Percentiles rank a stretch among this genome's conserved stretches.
These are phyloP conservation scores for Trypanosoma mega DNA, from an alignment of 208 protist species.

Conservation along the genomic window DNA sequence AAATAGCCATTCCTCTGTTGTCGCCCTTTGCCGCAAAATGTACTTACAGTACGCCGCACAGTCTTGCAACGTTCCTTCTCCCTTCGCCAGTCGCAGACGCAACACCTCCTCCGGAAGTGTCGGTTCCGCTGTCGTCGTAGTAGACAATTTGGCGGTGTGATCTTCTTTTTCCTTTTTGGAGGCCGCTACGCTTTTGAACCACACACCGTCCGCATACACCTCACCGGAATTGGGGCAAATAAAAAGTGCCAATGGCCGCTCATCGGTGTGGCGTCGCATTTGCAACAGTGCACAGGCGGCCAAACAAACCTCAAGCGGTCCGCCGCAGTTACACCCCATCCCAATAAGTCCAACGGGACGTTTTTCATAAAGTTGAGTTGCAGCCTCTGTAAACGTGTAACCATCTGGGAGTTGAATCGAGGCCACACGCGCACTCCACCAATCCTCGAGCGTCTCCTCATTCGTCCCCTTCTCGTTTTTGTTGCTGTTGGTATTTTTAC, in stretches of 20 bases:
- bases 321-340: conserved; percentile 18
- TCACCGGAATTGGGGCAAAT: conserved; percentile 23
- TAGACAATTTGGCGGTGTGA: too few relatives aligned
- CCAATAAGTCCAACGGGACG: not conserved
- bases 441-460: conserved; percentile 4
- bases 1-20: conserved; percentile 23
- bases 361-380: not conserved
- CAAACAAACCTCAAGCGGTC: conserved; percentile 19
- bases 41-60: conserved; percentile 3
- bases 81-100: not conserved
- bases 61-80: not conserved
- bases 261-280: conserved; percentile 12
- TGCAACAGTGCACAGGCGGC: conserved; percentile 10
- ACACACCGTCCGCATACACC: conserved; percentile 8
- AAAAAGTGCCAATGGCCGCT: conserved; percentile 10
- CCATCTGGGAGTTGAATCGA: conserved; percentile 12
- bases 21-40: not conserved
- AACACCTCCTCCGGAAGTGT: not conserved
- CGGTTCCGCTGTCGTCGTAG: too few relatives aligned
- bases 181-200: not conserved
- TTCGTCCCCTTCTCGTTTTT: conserved; percentile 5
- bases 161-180: not conserved
- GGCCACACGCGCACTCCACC: conserved; percentile 11
- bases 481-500: too few relatives aligned
- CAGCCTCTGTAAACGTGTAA: conserved; percentile 12